Evolutionary conservation across 2,329 filamentous ascomycete species (phyloP), one percentile per base, ranked within the genome.

Genomic region (Claviceps humidiphila): DNA sequence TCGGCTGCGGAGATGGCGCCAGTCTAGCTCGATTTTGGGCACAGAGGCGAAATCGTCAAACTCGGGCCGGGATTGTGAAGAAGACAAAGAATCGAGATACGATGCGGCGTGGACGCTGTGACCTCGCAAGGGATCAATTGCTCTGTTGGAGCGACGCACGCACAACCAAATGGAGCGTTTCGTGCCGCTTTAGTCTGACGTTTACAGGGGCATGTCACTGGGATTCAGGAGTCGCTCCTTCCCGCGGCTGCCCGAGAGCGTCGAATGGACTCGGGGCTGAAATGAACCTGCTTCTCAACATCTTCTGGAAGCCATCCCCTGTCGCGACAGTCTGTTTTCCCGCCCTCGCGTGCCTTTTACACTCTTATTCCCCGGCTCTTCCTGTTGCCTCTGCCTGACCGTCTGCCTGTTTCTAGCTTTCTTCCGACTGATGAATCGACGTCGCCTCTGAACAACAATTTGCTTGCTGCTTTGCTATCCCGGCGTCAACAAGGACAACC

Each of bases 221-320:
- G 30, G 9, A 11, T 30, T 30, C 30, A 30, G n/a, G 43, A 47
- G 41, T 39, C 51, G 44, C 44, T 34, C 49, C 24, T 51, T 46
- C 45, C 34, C 38, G 51, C 16, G 22, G 24, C 38, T 14, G 39
- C 5, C 38, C 38, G 14, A 26, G 47, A 40, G 30, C 30, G 30
- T 30, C 30, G 30, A 11, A 11, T 8, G 30, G 30, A 30, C 8
- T 30, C 8, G 8, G 30, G 20, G 48, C 41, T 49, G 47, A 14
- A 24, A 24, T 37, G 42, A 59, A 47, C 44, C 44, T 54, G 54
- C 58, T 62, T 60, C 58, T 53, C 58, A 57, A 64, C 60, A 57
- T 57, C 62, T 64, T 64, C 62, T 64, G 63, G 62, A 64, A 64
- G 62, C 53, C 49, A 40, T 26, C 34, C 46, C 17, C 22, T 53